Evolutionary conservation across 2,329 filamentous ascomycete genomes (phyloP).

Genomic region (Chlorencoelia australis): DNA sequence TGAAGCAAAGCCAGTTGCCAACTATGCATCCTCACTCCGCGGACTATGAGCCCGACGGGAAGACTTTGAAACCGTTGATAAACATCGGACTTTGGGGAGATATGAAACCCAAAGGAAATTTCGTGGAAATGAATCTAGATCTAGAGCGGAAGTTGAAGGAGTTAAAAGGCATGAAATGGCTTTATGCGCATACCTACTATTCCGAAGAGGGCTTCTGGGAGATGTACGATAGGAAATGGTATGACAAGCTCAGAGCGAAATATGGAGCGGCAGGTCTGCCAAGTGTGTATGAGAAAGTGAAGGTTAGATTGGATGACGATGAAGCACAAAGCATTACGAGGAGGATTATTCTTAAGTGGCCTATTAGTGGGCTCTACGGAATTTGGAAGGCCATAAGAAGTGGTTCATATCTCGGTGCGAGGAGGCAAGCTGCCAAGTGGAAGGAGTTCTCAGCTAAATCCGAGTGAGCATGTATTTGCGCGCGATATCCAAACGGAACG

Average conservation of each 20-base stretch:
- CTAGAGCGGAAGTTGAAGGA: conserved; percentile 60
- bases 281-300: conserved; percentile 62
- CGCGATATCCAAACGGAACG: too few species aligned
- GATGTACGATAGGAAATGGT: conserved; percentile 49
- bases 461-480: too few species aligned
- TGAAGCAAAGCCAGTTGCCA: conserved; percentile 28
- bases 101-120: conserved; percentile 53
- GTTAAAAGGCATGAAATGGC: conserved; percentile 73
- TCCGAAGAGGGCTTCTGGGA: conserved; percentile 60
- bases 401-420: conserved; percentile 25
- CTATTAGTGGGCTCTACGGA: conserved; percentile 48
- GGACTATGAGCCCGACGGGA: conserved; percentile 17
- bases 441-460: too few species aligned
- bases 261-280: conserved; percentile 54
- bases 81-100: conserved; percentile 76
- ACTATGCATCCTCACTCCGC: conserved; percentile 27
- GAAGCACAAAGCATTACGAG: conserved; percentile 33
- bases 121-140: conserved; percentile 58
- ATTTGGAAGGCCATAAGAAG: conserved; percentile 49
- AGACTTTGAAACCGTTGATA: conserved; percentile 37
- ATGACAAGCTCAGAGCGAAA: conserved; percentile 50
- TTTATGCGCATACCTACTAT: conserved; percentile 82
- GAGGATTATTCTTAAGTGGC: conserved; percentile 39
- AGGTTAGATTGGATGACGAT: conserved; percentile 42
- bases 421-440: conserved; percentile 21